Evolutionary conservation across 225 moss, liverwort and hornwort genomes (phyloP).

Genomic region (Bryum argenteum): DNA sequence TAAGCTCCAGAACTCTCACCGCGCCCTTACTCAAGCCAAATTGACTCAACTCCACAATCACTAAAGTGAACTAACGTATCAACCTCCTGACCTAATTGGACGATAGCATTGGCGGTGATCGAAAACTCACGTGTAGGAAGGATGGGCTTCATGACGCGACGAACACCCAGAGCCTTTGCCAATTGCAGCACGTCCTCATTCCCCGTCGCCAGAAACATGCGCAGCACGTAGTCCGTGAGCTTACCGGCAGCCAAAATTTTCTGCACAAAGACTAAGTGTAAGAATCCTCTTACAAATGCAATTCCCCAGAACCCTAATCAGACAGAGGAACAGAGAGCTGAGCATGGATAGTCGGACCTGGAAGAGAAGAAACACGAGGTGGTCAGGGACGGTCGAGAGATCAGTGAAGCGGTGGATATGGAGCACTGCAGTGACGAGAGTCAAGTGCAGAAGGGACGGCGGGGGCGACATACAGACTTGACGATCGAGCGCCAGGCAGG

Average conservation of each 20-base stretch:
- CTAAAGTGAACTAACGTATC: not conserved
- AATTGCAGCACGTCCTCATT: slow-evolving; percentile 47
- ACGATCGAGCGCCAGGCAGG: not conserved
- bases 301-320: not conserved
- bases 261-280: slow-evolving; percentile 19
- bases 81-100: not conserved
- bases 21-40: not conserved
- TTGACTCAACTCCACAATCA: not conserved
- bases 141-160: slow-evolving; percentile 45
- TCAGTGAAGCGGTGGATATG: slow-evolving; percentile 58
- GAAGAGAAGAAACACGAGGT: slow-evolving; percentile 55
- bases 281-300: not conserved
- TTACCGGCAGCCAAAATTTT: slow-evolving; percentile 52
- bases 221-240: slow-evolving; percentile 60
- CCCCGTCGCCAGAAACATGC: slow-evolving; percentile 55
- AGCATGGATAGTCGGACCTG: slow-evolving; percentile 15
- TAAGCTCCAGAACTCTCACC: not conserved
- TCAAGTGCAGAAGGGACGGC: slow-evolving; percentile 63
- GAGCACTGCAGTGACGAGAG: slow-evolving; percentile 37
- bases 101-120: not conserved
- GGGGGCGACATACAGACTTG: slow-evolving; percentile 49
- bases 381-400: slow-evolving; percentile 55
- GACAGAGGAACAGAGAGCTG: not conserved
- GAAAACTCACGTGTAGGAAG: slow-evolving; percentile 59
- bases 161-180: slow-evolving; percentile 49